phyloP scores from a whole-genome alignment of 768 basidiomycete species.

The Suillus plorans region DNA sequence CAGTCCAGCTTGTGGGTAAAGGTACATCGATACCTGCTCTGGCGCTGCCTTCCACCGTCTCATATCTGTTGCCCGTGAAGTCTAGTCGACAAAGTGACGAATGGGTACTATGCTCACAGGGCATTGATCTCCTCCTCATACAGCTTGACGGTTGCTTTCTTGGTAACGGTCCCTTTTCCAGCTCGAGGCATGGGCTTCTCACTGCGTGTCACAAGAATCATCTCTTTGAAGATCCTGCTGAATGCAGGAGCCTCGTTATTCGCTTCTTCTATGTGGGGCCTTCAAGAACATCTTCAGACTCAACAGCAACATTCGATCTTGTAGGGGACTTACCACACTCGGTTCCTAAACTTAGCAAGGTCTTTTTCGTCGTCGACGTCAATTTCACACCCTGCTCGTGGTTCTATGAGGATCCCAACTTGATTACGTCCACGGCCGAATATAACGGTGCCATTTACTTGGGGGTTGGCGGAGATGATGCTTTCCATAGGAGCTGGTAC shows the following conservation, averaged over 20 bases:
- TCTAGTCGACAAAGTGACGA: background rate
- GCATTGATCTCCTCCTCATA: constrained; percentile 49
- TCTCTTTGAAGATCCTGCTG: constrained; percentile 49
- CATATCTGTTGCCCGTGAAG: constrained; percentile 27
- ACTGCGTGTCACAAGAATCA: constrained; percentile 46
- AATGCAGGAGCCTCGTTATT: constrained; percentile 41
- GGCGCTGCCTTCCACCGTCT: constrained; percentile 28
- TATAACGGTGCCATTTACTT: constrained; percentile 28
- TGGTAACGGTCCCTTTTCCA: constrained; percentile 45
- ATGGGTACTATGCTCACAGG: constrained; percentile 33
- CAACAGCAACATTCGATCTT: background rate
- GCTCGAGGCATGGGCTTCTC: constrained; percentile 45
- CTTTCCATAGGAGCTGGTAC: constrained; percentile 29
- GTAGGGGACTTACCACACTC: constrained; percentile 26
- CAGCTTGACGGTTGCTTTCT: constrained; percentile 35
- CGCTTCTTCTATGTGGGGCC: constrained; percentile 44
- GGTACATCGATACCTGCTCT: constrained; percentile 18
- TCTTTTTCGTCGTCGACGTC: constrained; percentile 23
- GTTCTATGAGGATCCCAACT: constrained; percentile 35
- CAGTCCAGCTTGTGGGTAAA: constrained; percentile 27
- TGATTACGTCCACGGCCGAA: constrained; percentile 35
- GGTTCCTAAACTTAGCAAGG: constrained; percentile 29
- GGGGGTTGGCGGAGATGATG: constrained; percentile 21
- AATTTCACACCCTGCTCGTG: constrained; percentile 12
- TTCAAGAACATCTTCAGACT: constrained; percentile 13